These are phyloP conservation scores for Articulospora tetracladia DNA, from an alignment of 495 filamentous ascomycete genomes.

Conservation along the genomic window DNA sequence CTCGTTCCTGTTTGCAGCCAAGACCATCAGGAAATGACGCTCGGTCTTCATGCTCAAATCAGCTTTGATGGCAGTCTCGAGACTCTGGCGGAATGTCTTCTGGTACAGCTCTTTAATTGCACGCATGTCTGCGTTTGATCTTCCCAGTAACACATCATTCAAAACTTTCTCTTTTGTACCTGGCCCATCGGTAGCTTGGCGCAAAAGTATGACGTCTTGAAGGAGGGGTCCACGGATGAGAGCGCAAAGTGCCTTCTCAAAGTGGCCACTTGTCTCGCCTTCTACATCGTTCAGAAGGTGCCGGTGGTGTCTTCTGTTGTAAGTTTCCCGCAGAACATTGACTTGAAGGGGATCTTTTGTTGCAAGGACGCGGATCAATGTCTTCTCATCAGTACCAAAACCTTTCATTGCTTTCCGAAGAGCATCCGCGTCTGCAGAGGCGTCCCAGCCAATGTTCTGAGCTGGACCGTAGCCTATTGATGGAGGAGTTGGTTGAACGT, in stretches of 20 bases:
- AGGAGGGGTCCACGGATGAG: conserved; percentile 73
- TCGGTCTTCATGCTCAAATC: conserved; percentile 86
- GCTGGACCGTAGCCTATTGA: conserved; percentile 60
- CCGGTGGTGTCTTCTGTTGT: conserved; percentile 54
- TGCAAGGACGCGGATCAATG: conserved; percentile 62
- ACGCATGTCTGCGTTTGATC: conserved; percentile 78
- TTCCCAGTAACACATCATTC: conserved; percentile 79
- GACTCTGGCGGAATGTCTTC: conserved; percentile 50
- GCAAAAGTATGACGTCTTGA: conserved; percentile 61
- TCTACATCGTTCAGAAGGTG: conserved; percentile 70
- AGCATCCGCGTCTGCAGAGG: conserved; percentile 57
- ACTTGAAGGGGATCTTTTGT: conserved; percentile 70
- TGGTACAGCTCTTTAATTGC: conserved; percentile 79
- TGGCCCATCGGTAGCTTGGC: conserved; percentile 65
- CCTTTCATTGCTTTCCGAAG: conserved; percentile 86
- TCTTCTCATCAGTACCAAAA: conserved; percentile 80
- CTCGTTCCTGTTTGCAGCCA: conserved; percentile 67
- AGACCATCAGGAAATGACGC: conserved; percentile 71
- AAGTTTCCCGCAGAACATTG: conserved; percentile 62
- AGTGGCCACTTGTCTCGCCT: conserved; percentile 69
- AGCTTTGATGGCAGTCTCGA: conserved; percentile 65
- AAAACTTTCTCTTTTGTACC: conserved; percentile 85
- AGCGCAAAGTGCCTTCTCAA: conserved; percentile 64
- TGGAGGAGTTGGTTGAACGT: conserved; percentile 45
- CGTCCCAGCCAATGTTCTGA: conserved; percentile 61